phyloP scores from a whole-genome alignment of 2,329 filamentous ascomycete genomes.

The Grosmannia serpens region DNA sequence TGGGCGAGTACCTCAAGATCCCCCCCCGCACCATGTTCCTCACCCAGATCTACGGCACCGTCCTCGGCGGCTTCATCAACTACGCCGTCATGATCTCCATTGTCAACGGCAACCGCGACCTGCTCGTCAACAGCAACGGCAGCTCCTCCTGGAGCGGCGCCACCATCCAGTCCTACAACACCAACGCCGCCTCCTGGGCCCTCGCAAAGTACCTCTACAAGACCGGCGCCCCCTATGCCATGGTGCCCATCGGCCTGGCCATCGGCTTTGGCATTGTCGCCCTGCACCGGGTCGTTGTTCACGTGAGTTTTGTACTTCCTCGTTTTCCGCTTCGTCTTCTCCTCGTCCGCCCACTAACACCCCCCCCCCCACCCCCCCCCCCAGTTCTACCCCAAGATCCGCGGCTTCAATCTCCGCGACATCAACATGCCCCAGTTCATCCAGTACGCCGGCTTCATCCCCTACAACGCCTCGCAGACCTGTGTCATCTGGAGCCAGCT shows the following conservation, averaged over 20 bases:
- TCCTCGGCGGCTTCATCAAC: constrained; percentile 41
- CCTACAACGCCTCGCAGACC: constrained; percentile 43
- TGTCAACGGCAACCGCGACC: constrained; percentile 33
- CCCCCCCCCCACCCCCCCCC: background rate
- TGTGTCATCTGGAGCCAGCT: constrained; percentile 38
- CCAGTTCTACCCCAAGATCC: constrained; percentile 35
- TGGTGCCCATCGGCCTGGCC: constrained; percentile 38
- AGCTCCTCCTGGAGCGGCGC: constrained; percentile 42
- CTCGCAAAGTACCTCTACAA: constrained; percentile 43
- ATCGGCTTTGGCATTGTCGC: constrained; percentile 34
- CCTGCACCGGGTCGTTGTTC: constrained; percentile 29
- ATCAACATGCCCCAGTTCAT: constrained; percentile 44
- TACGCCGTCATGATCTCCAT: constrained; percentile 36
- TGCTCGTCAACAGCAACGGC: constrained; percentile 33
- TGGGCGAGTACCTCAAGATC: constrained; percentile 50
- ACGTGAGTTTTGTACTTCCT: constrained; percentile 20
- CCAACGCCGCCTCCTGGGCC: constrained; percentile 36
- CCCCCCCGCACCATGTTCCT: constrained; percentile 43
- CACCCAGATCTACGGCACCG: constrained; percentile 43
- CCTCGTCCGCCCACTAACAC: background rate
- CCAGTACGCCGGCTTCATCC: constrained; percentile 41
- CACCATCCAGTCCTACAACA: constrained; percentile 36
- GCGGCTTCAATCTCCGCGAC: constrained; percentile 26
- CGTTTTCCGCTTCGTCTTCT: background rate
- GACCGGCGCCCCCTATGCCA: constrained; percentile 26